These are phyloP conservation scores for Vitis riparia DNA, from an alignment of 164 flowering plant species.

Conservation along the genomic window DNA sequence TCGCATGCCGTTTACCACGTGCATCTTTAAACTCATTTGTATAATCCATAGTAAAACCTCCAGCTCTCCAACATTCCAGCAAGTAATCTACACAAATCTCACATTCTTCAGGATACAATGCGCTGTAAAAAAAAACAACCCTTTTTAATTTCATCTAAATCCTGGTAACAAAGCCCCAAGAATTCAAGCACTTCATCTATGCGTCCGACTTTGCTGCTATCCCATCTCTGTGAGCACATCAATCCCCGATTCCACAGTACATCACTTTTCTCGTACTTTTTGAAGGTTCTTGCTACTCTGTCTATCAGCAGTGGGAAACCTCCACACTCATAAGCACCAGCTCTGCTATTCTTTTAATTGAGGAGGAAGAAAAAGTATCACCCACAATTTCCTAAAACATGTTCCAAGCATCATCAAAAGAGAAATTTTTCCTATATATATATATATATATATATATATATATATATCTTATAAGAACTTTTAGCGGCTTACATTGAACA, in stretches of 20 bases:
- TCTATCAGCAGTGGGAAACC: no score
- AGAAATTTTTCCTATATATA: no score
- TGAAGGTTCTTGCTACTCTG: conserved; percentile 17
- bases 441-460: no score
- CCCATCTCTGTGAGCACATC: neutral
- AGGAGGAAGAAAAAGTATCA: no score
- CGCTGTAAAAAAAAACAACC: conserved; percentile 21
- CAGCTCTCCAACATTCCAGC: conserved; percentile 27
- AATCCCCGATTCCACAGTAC: conserved; percentile 18
- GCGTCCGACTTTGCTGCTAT: neutral
- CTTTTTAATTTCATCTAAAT: conserved; percentile 6
- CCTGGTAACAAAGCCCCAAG: conserved; percentile 17
- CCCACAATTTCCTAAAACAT: no score
- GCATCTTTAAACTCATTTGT: neutral
- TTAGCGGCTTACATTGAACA: no score
- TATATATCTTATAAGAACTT: no score
- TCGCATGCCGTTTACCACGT: conserved; percentile 8
- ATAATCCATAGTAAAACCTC: conserved; percentile 5
- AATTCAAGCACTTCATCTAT: conserved; percentile 16
- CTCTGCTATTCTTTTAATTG: no score
- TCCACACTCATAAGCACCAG: no score
- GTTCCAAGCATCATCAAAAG: no score
- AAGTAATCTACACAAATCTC: conserved; percentile 8
- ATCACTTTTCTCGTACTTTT: neutral
- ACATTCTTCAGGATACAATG: conserved; percentile 26